These are phyloP conservation scores for Scedosporium aurantiacum DNA, from an alignment of 2,329 filamentous ascomycete species.

Conservation along the genomic window DNA sequence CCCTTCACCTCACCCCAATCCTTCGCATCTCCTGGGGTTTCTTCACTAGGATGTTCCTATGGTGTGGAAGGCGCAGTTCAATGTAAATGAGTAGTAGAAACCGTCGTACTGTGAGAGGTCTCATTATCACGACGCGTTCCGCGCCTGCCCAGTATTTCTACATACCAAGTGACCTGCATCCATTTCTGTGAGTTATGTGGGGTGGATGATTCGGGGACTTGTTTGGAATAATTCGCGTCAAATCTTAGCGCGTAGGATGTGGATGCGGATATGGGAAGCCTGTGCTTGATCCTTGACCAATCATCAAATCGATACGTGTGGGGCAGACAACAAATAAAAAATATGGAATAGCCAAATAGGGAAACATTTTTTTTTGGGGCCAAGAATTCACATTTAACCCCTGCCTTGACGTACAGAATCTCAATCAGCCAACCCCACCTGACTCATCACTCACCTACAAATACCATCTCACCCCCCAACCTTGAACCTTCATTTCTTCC, in stretches of 20 bases:
- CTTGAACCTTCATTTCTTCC: constrained; percentile 20
- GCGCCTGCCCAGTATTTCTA: background rate
- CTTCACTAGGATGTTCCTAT: too few relatives aligned
- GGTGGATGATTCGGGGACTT: constrained; percentile 2
- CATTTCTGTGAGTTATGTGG: constrained; percentile 7
- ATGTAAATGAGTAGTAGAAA: too few relatives aligned
- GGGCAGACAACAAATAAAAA: background rate
- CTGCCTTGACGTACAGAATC: constrained; percentile 7
- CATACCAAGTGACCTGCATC: constrained; percentile 11
- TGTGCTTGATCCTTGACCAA: too few relatives aligned
- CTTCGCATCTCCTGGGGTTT: too few relatives aligned
- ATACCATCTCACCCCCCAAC: constrained; percentile 30
- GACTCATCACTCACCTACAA: constrained; percentile 16
- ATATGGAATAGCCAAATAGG: constrained; percentile 3
- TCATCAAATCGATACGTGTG: background rate
- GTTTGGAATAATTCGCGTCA: background rate
- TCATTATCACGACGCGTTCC: background rate
- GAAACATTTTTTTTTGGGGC: constrained; percentile 12
- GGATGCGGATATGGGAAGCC: background rate
- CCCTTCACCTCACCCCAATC: too few relatives aligned
- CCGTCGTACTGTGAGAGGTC: background rate
- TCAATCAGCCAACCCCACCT: constrained; percentile 13
- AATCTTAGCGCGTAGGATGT: background rate
- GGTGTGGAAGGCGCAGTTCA: too few relatives aligned
- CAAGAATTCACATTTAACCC: background rate